Conservation (phyloP, 805 yeast species). For the Wickerhamomyces chambardii region DNA sequence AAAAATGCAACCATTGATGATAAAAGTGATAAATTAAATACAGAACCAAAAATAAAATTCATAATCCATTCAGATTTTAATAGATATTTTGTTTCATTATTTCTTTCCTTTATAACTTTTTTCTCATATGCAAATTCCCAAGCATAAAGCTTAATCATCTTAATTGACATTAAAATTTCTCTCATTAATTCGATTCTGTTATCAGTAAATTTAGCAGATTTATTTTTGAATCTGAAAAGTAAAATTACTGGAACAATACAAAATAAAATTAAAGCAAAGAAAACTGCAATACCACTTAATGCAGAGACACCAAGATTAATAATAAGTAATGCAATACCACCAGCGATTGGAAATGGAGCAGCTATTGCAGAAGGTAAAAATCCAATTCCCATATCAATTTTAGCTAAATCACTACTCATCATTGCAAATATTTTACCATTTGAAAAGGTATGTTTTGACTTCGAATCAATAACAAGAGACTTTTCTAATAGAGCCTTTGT, state of each 20-base stretch:
- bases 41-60: conserved; percentile 38
- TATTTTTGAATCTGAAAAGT: conserved; percentile 41
- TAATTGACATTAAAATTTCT: conserved; percentile 53
- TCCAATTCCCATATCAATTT: conserved; percentile 61
- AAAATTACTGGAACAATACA: conserved; percentile 35
- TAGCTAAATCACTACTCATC: conserved; percentile 71
- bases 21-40: conserved; percentile 38
- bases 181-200: conserved; percentile 50
- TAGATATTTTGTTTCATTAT: conserved; percentile 46
- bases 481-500: conserved; percentile 61
- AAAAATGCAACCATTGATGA: conserved; percentile 48
- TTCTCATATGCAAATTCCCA: conserved; percentile 76
- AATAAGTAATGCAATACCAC: conserved; percentile 52
- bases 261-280: conserved; percentile 34
- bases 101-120: conserved; percentile 42
- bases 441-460: conserved; percentile 44
- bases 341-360: conserved; percentile 52
- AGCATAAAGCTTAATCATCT: conserved; percentile 71
- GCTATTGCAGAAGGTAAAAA: conserved; percentile 48
- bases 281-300: conserved; percentile 53
- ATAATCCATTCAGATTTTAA: conserved; percentile 52
- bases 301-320: conserved; percentile 67
- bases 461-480: conserved; percentile 45
- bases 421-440: conserved; percentile 60
- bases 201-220: conserved; percentile 55